These are phyloP conservation scores for Blumeriella jaapii DNA, from an alignment of 2,329 filamentous ascomycete genomes.

Conservation along the genomic window DNA sequence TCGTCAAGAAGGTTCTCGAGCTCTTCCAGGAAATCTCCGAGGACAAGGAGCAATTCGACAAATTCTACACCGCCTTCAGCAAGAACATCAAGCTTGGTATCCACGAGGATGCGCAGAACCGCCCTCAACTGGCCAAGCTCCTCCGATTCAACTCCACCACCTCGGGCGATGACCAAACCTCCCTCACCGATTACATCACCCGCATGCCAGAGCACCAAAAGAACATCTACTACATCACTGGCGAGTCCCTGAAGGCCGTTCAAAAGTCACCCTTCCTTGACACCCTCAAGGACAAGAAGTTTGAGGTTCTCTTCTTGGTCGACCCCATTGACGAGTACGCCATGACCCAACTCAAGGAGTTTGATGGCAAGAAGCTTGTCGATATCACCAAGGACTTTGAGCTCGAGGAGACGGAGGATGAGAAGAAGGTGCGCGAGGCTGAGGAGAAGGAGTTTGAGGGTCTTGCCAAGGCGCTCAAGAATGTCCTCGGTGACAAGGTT, in stretches of 20 bases:
- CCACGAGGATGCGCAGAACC: constrained; percentile 99
- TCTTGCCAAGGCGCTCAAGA: constrained; percentile 96
- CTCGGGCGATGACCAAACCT: constrained; percentile 91
- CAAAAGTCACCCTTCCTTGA: constrained; percentile 98
- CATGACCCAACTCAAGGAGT: constrained; percentile 63
- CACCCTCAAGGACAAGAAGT: constrained; percentile 96
- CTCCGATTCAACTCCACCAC: constrained; percentile 99
- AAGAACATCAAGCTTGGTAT: constrained; percentile 99
- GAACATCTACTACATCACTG: constrained; percentile 99
- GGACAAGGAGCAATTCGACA: constrained; percentile 99
- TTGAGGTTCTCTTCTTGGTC: constrained; percentile 98
- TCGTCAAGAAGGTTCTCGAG: constrained; percentile 99
- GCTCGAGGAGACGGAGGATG: constrained; percentile 98
- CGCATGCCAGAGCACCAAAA: constrained; percentile 99
- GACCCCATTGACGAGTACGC: constrained; percentile 64
- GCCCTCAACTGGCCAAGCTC: constrained; percentile 83
- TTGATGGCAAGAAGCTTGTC: constrained; percentile 99
- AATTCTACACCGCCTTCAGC: constrained; percentile 99
- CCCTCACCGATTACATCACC: constrained; percentile 92
- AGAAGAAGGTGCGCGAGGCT: constrained; percentile 90
- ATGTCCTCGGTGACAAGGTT: constrained; percentile 97
- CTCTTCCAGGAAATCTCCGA: constrained; percentile 98
- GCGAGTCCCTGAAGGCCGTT: constrained; percentile 98
- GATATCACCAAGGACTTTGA: constrained; percentile 99
- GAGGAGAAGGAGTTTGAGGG: constrained; percentile 98